Base-by-base conservation (phyloP, 352 stramenopile species). In the Globisporangium paddicum region DNA sequence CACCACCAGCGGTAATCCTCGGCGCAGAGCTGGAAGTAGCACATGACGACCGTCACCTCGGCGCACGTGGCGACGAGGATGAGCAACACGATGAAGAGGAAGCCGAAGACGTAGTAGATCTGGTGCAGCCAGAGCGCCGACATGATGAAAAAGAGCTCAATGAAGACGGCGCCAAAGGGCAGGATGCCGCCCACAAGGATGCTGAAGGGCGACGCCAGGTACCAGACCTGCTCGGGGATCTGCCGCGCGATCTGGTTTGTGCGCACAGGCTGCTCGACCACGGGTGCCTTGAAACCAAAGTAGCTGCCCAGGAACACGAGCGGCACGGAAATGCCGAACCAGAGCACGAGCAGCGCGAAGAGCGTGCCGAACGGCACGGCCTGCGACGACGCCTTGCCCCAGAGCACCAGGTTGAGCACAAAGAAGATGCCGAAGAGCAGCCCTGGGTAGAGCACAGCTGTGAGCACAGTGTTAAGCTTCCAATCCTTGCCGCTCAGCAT, bases 131-230 rank as follows among this genome's bases (percentile, higher is more conserved):
- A 99, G 32, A 99, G 77, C 51, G 97, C 96, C 62, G 88, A 98
- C 96, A 99, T 99, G 75, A 99, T 99, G 82, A 99, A 99, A 73
- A 99, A 99, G 23, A 99, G 87, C 73, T 99, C 98, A 64, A 99
- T 98, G 74, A 98, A 99, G 41, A 99, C 96, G 8, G 96, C 96
- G 35, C 97, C 97, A 70, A 99, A 99, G 16, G 98, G 98, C 23
- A 99, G 72, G 42, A 99, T 95, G 52, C 98, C 98, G 44, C 97
- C 98, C 8, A 99, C 77, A 16, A 98, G 66, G 63, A 98, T 97
- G 56, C 87, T 98, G 66, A 98, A 90, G 16, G 82, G 80, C 21
- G 96, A 94, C 58, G 89, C 86, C 34, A 98, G 86, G 75, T 99
- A 99, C 95, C 96, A 99, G 32, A 96, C 77, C 71, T 98, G 92